Conservation (phyloP, 345 rosid genomes). For the Anacardium occidentale region DNA sequence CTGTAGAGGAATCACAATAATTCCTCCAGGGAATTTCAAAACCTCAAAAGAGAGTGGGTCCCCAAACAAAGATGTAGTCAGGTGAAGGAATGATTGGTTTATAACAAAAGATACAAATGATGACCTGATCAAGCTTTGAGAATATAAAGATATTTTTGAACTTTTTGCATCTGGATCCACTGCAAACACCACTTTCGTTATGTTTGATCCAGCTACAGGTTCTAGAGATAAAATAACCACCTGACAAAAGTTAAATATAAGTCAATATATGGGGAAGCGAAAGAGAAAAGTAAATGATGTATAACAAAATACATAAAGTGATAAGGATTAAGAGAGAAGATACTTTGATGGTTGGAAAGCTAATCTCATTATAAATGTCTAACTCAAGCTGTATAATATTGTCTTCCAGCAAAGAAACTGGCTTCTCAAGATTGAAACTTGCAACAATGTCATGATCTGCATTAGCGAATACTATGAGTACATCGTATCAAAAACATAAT, state of each 20-base stretch:
- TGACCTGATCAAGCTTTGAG: slow-evolving; percentile 64
- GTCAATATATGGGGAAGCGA: slow-evolving; percentile 4
- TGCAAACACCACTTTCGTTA: slow-evolving; percentile 65
- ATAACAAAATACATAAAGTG: slow-evolving; percentile 4
- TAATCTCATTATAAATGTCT: slow-evolving; percentile 71
- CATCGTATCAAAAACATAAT: background rate
- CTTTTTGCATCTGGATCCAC: slow-evolving; percentile 62
- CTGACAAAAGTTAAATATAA: slow-evolving; percentile 37
- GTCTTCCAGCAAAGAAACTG: slow-evolving; percentile 56
- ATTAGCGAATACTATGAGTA: slow-evolving; percentile 18
- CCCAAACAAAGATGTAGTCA: slow-evolving; percentile 73
- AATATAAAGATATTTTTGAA: slow-evolving; percentile 54
- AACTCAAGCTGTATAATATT: slow-evolving; percentile 67
- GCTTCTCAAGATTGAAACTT: slow-evolving; percentile 57
- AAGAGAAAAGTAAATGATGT: background rate
- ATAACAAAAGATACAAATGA: slow-evolving; percentile 52
- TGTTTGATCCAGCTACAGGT: slow-evolving; percentile 46
- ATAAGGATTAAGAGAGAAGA: slow-evolving; percentile 16
- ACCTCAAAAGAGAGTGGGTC: slow-evolving; percentile 60
- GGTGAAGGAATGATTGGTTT: slow-evolving; percentile 43
- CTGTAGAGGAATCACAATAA: slow-evolving; percentile 74
- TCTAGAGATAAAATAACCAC: slow-evolving; percentile 62
- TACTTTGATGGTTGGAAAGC: slow-evolving; percentile 59
- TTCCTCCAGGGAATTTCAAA: slow-evolving; percentile 71
- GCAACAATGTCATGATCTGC: slow-evolving; percentile 83